phyloP scores from a whole-genome alignment of 768 basidiomycete species.

The Tylopilus cervinicoccineus region DNA sequence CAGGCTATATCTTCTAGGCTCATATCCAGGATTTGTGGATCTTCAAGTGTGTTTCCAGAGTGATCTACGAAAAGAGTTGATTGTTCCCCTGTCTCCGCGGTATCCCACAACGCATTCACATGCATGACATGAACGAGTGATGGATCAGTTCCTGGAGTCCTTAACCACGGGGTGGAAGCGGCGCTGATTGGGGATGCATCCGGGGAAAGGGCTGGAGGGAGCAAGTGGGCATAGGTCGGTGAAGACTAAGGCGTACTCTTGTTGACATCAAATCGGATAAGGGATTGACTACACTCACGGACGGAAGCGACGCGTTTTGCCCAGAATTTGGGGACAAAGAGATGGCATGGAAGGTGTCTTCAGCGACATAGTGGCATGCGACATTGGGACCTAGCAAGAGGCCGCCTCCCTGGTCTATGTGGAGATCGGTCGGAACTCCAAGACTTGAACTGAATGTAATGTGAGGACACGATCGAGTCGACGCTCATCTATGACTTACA shows the following conservation, averaged over 20 bases:
- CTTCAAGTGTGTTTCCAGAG: constrained; percentile 11
- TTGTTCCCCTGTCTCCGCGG: not conserved
- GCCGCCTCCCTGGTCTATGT: constrained; percentile 4
- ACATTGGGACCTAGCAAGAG: constrained; percentile 7
- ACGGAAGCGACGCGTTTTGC: not conserved
- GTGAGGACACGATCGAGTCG: constrained; percentile 8
- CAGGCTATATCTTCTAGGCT: constrained; percentile 24
- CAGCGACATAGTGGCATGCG: not conserved
- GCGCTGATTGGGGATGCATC: constrained; percentile 23
- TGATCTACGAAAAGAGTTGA: constrained; percentile 13
- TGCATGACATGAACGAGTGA: not conserved
- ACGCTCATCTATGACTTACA: constrained; percentile 16
- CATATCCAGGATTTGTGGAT: constrained; percentile 4
- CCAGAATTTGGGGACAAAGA: not conserved
- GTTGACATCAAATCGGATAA: not conserved
- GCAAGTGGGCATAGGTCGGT: not conserved
- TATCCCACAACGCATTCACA: not conserved
- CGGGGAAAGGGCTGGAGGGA: constrained; percentile 21
- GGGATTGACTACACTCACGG: constrained; percentile 10
- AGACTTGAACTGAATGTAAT: constrained; percentile 2
- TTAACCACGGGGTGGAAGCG: constrained; percentile 18
- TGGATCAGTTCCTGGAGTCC: constrained; percentile 14
- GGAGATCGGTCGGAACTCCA: not conserved
- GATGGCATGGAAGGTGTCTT: not conserved
- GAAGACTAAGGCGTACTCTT: constrained; percentile 4